Evolutionary conservation across 768 basidiomycete genomes (phyloP).

Genomic region (Baorangia bicolor): DNA sequence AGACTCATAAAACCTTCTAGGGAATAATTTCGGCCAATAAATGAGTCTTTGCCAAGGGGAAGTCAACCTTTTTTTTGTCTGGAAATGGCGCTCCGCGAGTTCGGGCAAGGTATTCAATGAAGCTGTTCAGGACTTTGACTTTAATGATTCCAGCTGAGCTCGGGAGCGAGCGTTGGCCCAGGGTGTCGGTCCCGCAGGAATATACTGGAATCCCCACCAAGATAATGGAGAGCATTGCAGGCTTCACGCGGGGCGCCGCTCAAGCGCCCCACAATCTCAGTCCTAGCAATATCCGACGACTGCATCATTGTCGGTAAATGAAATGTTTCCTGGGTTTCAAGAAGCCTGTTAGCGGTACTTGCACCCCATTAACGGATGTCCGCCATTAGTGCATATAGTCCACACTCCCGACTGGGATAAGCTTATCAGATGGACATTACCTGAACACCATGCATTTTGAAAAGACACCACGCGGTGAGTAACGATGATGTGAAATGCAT

Average conservation of each 20-base stretch:
- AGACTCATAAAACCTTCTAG: constrained; percentile 8
- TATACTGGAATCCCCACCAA: neutral
- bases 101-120: neutral
- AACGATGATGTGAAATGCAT: constrained; percentile 3
- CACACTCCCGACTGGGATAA: neutral
- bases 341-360: constrained; percentile 2
- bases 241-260: neutral
- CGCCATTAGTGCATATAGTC: neutral
- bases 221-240: too few species aligned
- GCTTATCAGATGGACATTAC: neutral
- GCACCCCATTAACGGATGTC: neutral
- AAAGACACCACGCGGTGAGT: neutral
- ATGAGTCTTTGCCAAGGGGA: neutral
- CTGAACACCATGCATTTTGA: neutral
- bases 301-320: neutral
- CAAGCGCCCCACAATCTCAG: constrained; percentile 1
- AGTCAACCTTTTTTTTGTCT: neutral
- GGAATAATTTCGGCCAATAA: neutral
- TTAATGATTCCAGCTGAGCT: neutral
- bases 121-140: neutral
- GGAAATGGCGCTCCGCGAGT: neutral
- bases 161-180: neutral
- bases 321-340: neutral
- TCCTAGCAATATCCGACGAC: neutral
- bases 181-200: constrained; percentile 3